Percentiles rank a stretch among this genome's conserved stretches.
Conservation (phyloP, 73 alveolate genomes). For the Tetrahymena thermophila region DNA sequence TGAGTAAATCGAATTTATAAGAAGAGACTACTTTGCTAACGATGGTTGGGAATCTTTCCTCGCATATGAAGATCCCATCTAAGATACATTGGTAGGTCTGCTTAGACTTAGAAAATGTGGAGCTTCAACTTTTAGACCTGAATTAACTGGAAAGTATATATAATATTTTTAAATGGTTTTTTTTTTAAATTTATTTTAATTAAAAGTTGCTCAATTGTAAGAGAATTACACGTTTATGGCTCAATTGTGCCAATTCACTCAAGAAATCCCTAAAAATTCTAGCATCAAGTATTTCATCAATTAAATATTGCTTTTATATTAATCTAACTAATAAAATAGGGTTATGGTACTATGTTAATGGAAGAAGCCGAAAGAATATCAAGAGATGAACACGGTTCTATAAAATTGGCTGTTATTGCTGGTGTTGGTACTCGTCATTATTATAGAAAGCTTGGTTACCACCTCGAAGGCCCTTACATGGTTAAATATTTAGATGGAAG, state of each 20-base stretch:
- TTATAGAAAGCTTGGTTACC: slow-evolving; percentile 91
- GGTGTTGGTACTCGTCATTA: slow-evolving; percentile 96
- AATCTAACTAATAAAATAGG: background rate
- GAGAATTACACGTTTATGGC: slow-evolving; percentile 98
- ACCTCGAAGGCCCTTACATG: slow-evolving; percentile 92
- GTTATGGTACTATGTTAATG: slow-evolving; percentile 96
- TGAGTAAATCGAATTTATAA: slow-evolving; percentile 88
- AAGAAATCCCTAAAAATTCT: slow-evolving; percentile 93
- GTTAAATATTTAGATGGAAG: slow-evolving; percentile 64
- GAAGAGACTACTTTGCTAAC: slow-evolving; percentile 96
- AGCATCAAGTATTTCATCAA: slow-evolving; percentile 61
- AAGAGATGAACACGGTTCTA: slow-evolving; percentile 88
- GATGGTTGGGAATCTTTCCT: slow-evolving; percentile 98
- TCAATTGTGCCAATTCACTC: slow-evolving; percentile 95
- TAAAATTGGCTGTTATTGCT: slow-evolving; percentile 90
- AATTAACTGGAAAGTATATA: slow-evolving; percentile 47
- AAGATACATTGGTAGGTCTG: slow-evolving; percentile 92
- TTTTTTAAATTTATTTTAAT: background rate
- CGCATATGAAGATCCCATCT: slow-evolving; percentile 94
- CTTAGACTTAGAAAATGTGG: slow-evolving; percentile 91
- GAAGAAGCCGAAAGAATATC: slow-evolving; percentile 98
- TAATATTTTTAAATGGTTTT: background rate
- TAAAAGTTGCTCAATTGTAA: slow-evolving; percentile 74
- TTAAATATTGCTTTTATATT: background rate
- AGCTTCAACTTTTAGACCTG: slow-evolving; percentile 76